These are phyloP conservation scores for Colletotrichum echinochloae DNA, from an alignment of 2,329 filamentous ascomycete genomes.

Conservation along the genomic window DNA sequence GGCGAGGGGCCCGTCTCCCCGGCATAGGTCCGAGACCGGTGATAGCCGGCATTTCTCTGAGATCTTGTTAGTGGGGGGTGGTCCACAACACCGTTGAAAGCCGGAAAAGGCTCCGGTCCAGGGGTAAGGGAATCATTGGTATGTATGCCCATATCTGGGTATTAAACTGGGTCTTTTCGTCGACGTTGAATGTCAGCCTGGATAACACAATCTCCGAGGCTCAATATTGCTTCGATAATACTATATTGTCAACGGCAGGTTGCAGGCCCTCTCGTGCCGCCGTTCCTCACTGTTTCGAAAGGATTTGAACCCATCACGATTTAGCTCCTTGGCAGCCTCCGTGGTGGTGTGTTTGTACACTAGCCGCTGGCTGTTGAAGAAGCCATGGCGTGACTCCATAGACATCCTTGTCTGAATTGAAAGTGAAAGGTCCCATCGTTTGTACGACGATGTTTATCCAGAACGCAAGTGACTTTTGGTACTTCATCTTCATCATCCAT, in stretches of 20 bases:
- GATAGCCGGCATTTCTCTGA: not conserved
- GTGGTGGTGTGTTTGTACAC: not conserved
- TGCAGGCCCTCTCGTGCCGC: not conserved
- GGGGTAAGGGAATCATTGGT: not conserved
- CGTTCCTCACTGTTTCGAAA: not conserved
- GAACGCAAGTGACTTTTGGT: no score
- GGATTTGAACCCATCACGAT: not conserved
- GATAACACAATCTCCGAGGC: not conserved
- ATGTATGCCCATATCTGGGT: not conserved
- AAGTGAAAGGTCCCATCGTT: no score
- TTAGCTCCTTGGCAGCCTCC: not conserved
- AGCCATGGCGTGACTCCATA: not conserved
- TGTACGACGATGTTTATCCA: no score
- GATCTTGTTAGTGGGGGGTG: no score
- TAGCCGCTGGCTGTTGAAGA: rapidly evolving
- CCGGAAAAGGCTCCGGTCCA: no score
- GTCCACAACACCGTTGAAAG: no score
- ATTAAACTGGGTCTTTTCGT: not conserved
- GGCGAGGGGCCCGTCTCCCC: not conserved
- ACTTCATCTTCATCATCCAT: no score
- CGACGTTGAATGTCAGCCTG: not conserved
- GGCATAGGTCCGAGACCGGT: not conserved
- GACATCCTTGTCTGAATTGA: not conserved
- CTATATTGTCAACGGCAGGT: not conserved
- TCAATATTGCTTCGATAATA: not conserved